phyloP scores from a whole-genome alignment of 495 filamentous ascomycete species.

The Amniculicola lignicola region DNA sequence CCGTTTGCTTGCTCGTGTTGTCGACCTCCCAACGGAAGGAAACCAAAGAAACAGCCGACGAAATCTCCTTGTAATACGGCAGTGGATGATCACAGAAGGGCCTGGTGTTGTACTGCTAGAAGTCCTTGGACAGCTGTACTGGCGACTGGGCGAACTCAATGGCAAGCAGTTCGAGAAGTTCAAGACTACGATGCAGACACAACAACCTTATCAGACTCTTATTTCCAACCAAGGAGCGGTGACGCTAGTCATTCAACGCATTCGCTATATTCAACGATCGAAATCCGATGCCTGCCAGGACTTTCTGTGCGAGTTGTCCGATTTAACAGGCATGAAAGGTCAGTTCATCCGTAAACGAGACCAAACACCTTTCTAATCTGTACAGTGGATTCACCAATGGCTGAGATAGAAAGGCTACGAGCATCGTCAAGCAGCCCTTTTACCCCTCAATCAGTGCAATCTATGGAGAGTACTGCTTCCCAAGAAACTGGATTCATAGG shows the following conservation, averaged over 20 bases:
- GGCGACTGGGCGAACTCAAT: slow-evolving; percentile 28
- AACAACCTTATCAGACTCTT: slow-evolving; percentile 17
- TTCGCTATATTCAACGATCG: slow-evolving; percentile 26
- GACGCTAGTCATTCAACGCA: slow-evolving; percentile 23
- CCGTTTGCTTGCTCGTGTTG: slow-evolving; percentile 24
- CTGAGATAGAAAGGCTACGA: slow-evolving; percentile 20
- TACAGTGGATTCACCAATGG: slow-evolving; percentile 19
- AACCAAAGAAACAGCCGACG: slow-evolving; percentile 28
- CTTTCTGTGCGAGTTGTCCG: slow-evolving; percentile 24
- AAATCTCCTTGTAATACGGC: slow-evolving; percentile 26
- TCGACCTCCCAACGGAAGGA: slow-evolving; percentile 27
- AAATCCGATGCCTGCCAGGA: slow-evolving; percentile 32
- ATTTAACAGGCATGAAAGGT: slow-evolving; percentile 25
- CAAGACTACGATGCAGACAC: slow-evolving; percentile 16
- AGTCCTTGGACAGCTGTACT: slow-evolving; percentile 28
- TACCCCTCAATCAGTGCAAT: slow-evolving; percentile 10
- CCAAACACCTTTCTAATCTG: slow-evolving; percentile 6
- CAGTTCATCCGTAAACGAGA: neutral
- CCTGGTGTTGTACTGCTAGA: slow-evolving; percentile 26
- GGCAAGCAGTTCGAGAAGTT: slow-evolving; percentile 30
- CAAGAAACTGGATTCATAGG: slow-evolving; percentile 14
- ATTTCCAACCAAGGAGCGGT: slow-evolving; percentile 19
- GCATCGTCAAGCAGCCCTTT: slow-evolving; percentile 18
- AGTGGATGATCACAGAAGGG: slow-evolving; percentile 29
- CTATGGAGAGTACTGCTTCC: slow-evolving; percentile 8